Percentiles rank a stretch among this genome's conserved stretches.
phyloP scores from a whole-genome alignment of 2,329 filamentous ascomycete genomes.

The Ustulina deusta region DNA sequence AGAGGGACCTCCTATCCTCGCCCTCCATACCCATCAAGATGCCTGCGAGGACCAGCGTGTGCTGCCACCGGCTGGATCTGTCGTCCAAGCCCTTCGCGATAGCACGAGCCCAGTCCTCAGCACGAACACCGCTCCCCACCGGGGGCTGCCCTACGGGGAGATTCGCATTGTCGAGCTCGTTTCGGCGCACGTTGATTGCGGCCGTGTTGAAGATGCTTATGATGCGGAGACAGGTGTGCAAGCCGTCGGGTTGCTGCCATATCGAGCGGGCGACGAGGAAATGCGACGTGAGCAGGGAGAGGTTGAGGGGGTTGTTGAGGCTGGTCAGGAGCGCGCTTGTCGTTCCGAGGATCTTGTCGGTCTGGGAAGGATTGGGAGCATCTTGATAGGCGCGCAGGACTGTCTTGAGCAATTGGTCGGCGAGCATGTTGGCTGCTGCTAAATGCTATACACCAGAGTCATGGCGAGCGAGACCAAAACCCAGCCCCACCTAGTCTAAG shows the following conservation, averaged over 20 bases:
- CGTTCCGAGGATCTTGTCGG: constrained; percentile 71
- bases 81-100: constrained; percentile 69
- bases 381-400: constrained; percentile 72
- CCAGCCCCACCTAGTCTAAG: not conserved
- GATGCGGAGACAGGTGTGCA: constrained; percentile 73
- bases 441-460: constrained; percentile 5
- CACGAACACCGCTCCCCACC: constrained; percentile 58
- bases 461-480: constrained; percentile 10
- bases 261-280: constrained; percentile 77
- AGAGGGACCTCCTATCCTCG: constrained; percentile 72
- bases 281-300: constrained; percentile 78
- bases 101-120: constrained; percentile 68
- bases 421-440: constrained; percentile 65
- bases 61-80: constrained; percentile 79
- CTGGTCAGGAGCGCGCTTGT: constrained; percentile 75
- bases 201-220: constrained; percentile 80
- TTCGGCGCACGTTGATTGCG: constrained; percentile 64
- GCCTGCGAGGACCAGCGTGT: constrained; percentile 83
- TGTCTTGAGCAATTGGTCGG: constrained; percentile 74
- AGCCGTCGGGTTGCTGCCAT: constrained; percentile 72
- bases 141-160: constrained; percentile 41
- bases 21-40: constrained; percentile 81
- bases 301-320: constrained; percentile 80
- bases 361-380: constrained; percentile 62
- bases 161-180: constrained; percentile 57